Evolutionary conservation across 1,284 basidiomycete genomes (phyloP).

Genomic region (Apiotrichum brassicae): DNA sequence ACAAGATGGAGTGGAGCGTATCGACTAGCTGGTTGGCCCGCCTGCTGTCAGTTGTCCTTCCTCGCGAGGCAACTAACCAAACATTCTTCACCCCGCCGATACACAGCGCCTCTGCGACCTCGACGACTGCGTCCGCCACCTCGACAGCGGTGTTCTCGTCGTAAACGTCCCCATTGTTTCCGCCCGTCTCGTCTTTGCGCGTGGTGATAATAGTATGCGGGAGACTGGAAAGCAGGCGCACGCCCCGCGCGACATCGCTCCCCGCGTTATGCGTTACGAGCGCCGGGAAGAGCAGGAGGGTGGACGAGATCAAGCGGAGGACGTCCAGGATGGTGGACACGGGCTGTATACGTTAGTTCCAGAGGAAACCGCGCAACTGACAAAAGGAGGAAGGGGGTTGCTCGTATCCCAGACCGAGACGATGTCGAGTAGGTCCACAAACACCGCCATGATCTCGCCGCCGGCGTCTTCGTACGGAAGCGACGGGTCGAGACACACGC

Average conservation of each 20-base stretch:
- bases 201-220: neutral
- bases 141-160: slow-evolving; percentile 6
- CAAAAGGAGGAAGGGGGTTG: no score
- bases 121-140: slow-evolving; percentile 17
- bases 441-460: neutral
- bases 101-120: slow-evolving; percentile 23
- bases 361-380: no score
- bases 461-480: slow-evolving; percentile 12
- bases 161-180: no score
- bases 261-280: slow-evolving; percentile 3
- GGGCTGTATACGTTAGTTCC: no score
- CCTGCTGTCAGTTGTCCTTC: slow-evolving; percentile 17
- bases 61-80: slow-evolving; percentile 20
- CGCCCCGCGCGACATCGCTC: no score
- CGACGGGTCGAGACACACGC: slow-evolving; percentile 17
- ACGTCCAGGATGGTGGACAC: slow-evolving; percentile 19
- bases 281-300: slow-evolving; percentile 20
- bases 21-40: slow-evolving; percentile 23
- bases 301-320: slow-evolving; percentile 13
- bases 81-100: slow-evolving; percentile 14
- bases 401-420: neutral
- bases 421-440: neutral
- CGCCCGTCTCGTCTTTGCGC: no score
- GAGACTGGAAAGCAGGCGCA: neutral
- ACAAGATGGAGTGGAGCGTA: slow-evolving; percentile 18